phyloP scores from a whole-genome alignment of 1,284 basidiomycete species.

The Puccinia polysora region DNA sequence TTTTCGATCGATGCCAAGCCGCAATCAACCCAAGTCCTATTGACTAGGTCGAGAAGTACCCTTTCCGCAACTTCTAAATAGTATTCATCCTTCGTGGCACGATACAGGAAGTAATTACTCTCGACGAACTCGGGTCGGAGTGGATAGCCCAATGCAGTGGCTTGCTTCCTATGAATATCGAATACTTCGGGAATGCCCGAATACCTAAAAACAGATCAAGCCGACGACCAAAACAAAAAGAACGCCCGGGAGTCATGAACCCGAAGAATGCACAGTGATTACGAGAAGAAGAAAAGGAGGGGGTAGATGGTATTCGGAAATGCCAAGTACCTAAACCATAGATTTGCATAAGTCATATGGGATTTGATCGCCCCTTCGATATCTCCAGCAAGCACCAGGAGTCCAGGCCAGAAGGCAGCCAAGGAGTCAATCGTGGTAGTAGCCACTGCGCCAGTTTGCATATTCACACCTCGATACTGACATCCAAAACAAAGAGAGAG shows the following conservation, averaged over 20 bases:
- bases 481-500: constrained; percentile 46
- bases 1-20: constrained; percentile 77
- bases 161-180: constrained; percentile 32
- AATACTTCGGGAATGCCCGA: constrained; percentile 42
- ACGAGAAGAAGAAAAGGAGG: too few relatives aligned
- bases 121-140: constrained; percentile 71
- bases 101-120: constrained; percentile 87
- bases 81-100: constrained; percentile 80
- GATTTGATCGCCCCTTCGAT: constrained; percentile 78
- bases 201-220: constrained; percentile 39
- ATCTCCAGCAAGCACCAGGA: constrained; percentile 84
- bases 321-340: constrained; percentile 27
- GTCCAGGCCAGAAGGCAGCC: constrained; percentile 79
- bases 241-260: too few relatives aligned
- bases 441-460: constrained; percentile 67
- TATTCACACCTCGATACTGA: constrained; percentile 74
- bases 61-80: constrained; percentile 85
- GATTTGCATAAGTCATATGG: constrained; percentile 66
- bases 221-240: too few relatives aligned
- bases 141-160: constrained; percentile 46
- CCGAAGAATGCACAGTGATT: too few relatives aligned
- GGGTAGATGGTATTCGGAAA: too few relatives aligned
- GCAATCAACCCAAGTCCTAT: constrained; percentile 72
- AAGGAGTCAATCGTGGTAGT: constrained; percentile 73
- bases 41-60: constrained; percentile 68